Base-by-base conservation (phyloP, 331 rosid species). In the Quercus phellos region DNA sequence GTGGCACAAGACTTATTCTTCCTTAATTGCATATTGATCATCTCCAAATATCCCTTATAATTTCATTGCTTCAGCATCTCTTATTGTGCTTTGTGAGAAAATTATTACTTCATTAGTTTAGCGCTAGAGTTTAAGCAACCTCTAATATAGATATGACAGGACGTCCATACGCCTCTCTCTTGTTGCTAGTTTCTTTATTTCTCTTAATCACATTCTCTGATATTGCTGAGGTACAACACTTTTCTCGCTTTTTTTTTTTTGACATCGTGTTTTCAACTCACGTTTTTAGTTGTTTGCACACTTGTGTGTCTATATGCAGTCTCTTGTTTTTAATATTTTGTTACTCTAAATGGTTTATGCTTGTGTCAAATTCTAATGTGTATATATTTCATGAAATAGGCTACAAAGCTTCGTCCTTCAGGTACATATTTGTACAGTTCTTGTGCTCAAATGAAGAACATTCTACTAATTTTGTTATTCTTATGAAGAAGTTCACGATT, bases 151-250 rank as follows among this genome's bases (percentile, higher is more conserved):
- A 63, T 6, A 90, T 88, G 91, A 84, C 86, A 18, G 27, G 34
- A 27, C 90, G 84, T 81, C 71, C 88, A n/a, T 82, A 55, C 86
- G 79, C 21, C 56, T 66, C 86, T 55, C 34, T 81, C 46, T 50
- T 90, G 30, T 30, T 90, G 42, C 43, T 82, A 46, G 35, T 90
- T 59, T 87, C 92, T 71, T 60, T 94, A 72, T 87, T 94, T 83
- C 79, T 92, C 73, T 51, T 94, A 69, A 77, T 90, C 76, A 30
- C 94, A 55, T 68, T 90, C 87, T 90, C 91, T 13, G 35, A 64
- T 66, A 75, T 88, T 4, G 82, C 89, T 67, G 79, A 90, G 96
- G 96, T 88, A 82, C 12, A 22, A 8, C 18, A 2, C 6, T 34
- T 6, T 71, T 9, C 6, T 12, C 1, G 16, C 53, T 46, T 12